Conservation (phyloP, 1,284 basidiomycete genomes). For the Clitocybe nebularis region DNA sequence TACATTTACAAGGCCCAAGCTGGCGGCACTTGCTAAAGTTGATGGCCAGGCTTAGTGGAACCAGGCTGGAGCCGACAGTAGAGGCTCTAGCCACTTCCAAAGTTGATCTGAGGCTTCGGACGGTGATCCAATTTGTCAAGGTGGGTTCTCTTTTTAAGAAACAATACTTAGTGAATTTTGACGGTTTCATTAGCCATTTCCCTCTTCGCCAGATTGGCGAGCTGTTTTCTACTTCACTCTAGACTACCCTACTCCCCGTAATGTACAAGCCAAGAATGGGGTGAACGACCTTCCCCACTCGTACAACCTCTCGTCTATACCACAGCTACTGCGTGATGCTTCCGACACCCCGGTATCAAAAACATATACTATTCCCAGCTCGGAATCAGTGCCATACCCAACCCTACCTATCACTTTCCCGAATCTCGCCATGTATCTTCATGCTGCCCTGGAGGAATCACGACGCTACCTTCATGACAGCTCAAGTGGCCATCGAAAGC, state of each 20-base stretch:
- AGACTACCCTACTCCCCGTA: constrained; percentile 56
- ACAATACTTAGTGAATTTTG: constrained; percentile 4
- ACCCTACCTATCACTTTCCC: constrained; percentile 70
- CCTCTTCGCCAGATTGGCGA: constrained; percentile 58
- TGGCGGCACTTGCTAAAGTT: constrained; percentile 71
- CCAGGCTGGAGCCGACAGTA: constrained; percentile 64
- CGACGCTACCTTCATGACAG: constrained; percentile 54
- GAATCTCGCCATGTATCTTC: constrained; percentile 68
- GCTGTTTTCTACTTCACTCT: constrained; percentile 72
- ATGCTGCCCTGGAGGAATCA: constrained; percentile 64
- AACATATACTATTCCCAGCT: constrained; percentile 65
- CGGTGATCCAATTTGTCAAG: constrained; percentile 73
- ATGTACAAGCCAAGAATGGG: constrained; percentile 48
- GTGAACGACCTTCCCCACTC: constrained; percentile 66
- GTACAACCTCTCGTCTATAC: constrained; percentile 55
- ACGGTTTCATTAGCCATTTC: constrained; percentile 45
- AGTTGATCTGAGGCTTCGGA: constrained; percentile 56
- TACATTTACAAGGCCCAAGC: constrained; percentile 67
- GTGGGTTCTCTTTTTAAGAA: constrained; percentile 32
- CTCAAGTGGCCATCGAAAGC: constrained; percentile 54
- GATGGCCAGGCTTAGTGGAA: constrained; percentile 65
- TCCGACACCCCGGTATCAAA: constrained; percentile 60
- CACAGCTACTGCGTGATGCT: constrained; percentile 57
- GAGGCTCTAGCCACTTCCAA: constrained; percentile 60
- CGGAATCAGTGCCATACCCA: constrained; percentile 55